phyloP scores from a whole-genome alignment of 495 filamentous ascomycete genomes.

The Aspergillus homomorphus region DNA sequence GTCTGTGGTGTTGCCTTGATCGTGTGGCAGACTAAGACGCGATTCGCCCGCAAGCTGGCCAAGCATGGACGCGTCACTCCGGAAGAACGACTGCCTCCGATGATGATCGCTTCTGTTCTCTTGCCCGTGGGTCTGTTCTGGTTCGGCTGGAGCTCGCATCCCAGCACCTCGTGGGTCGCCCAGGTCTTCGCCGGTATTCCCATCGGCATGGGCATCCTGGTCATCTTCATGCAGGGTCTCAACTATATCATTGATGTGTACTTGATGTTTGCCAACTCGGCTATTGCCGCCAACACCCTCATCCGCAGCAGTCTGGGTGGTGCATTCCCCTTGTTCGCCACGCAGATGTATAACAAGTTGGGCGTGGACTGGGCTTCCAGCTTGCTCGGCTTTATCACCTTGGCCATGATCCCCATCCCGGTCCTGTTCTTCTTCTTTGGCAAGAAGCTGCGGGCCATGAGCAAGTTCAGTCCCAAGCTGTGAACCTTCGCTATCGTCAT shows the following conservation, averaged over 20 bases:
- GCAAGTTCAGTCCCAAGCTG: constrained; percentile 46
- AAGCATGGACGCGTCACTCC: constrained; percentile 52
- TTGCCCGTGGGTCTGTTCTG: constrained; percentile 60
- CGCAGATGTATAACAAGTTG: constrained; percentile 58
- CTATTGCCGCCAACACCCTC: constrained; percentile 67
- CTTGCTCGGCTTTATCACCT: constrained; percentile 61
- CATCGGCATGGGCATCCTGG: constrained; percentile 53
- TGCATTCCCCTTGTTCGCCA: constrained; percentile 64
- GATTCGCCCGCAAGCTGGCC: constrained; percentile 47
- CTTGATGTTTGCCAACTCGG: constrained; percentile 56
- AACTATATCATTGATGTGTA: constrained; percentile 68
- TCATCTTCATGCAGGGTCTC: constrained; percentile 58
- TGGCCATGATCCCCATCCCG: constrained; percentile 66
- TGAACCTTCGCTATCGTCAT: constrained; percentile 12
- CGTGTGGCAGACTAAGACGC: constrained; percentile 49
- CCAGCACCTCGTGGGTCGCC: constrained; percentile 42
- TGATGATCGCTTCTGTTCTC: constrained; percentile 54
- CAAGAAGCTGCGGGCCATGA: constrained; percentile 55
- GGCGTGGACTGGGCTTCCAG: constrained; percentile 64
- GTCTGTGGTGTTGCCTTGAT: constrained; percentile 46
- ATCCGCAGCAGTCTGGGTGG: constrained; percentile 60
- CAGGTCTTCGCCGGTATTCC: constrained; percentile 49
- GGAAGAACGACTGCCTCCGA: constrained; percentile 56
- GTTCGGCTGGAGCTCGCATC: constrained; percentile 59
- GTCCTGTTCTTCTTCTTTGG: constrained; percentile 70